A percentile compares a stretch with the other conserved stretches of the same genome.
Evolutionary conservation across 345 rosid species (phyloP).

Genomic region (Gossypium sturtianum): DNA sequence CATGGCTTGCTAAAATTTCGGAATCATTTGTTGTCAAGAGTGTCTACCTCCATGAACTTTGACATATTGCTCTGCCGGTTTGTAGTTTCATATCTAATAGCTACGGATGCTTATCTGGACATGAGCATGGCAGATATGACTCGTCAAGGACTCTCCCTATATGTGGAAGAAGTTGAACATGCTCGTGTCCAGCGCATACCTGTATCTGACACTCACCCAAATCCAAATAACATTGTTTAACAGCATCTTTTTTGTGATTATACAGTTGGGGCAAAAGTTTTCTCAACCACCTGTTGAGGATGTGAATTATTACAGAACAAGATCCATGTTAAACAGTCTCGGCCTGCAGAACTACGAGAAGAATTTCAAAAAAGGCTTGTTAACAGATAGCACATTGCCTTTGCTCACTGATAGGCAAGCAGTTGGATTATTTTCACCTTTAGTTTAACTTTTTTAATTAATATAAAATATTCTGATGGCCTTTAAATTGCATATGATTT

Average conservation of each 20-base stretch:
- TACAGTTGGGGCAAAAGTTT: constrained; percentile 69
- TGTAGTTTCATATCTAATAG: neutral
- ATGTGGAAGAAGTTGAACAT: too few species aligned
- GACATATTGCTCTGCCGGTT: neutral
- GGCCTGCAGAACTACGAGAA: constrained; percentile 86
- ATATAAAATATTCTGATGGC: neutral
- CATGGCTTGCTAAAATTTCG: neutral
- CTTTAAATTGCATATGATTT: neutral
- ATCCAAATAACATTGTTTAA: neutral
- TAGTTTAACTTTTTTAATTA: neutral
- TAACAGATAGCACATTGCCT: constrained; percentile 78
- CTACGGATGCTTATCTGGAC: neutral
- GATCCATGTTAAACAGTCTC: constrained; percentile 52
- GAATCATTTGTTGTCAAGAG: neutral
- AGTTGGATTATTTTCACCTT: constrained; percentile 6
- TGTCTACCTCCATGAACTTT: neutral
- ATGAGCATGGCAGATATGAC: neutral
- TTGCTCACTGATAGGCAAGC: constrained; percentile 83
- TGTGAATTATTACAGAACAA: constrained; percentile 41
- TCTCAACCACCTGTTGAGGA: constrained; percentile 59
- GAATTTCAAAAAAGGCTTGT: constrained; percentile 82
- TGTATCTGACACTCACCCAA: neutral
- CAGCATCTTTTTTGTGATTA: constrained; percentile 16
- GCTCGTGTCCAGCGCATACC: neutral
- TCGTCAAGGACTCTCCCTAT: neutral